Evolutionary conservation across 768 basidiomycete species (phyloP).

Genomic region (Pisolithus orientalis): DNA sequence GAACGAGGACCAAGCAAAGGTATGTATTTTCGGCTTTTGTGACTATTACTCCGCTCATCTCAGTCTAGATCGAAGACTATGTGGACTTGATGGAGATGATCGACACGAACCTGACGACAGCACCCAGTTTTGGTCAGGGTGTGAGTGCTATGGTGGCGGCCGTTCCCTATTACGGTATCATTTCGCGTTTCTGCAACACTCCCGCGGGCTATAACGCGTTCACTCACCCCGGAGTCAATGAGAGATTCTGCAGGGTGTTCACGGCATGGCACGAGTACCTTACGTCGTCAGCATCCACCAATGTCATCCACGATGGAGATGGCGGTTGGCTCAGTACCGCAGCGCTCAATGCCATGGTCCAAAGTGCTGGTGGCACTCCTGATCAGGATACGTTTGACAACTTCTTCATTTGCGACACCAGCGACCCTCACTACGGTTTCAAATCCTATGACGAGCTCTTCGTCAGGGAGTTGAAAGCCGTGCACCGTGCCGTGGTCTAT

Average conservation of each 20-base stretch:
- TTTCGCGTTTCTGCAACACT: neutral
- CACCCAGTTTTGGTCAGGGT: neutral
- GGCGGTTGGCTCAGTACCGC: neutral
- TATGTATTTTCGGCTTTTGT: neutral
- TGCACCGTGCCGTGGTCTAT: constrained; percentile 14
- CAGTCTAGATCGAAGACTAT: neutral
- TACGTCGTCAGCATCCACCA: constrained; percentile 33
- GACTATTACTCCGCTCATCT: too few relatives aligned
- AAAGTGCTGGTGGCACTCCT: too few relatives aligned
- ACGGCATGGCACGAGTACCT: constrained; percentile 46
- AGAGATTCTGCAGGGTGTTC: constrained; percentile 40
- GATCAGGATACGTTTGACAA: too few relatives aligned
- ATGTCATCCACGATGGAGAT: constrained; percentile 16
- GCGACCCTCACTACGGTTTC: too few relatives aligned
- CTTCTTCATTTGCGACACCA: too few relatives aligned
- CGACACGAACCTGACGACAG: constrained; percentile 1
- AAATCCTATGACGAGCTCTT: too few relatives aligned
- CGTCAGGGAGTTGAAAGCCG: constrained; percentile 12
- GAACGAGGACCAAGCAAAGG: neutral
- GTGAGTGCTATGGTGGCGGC: too few relatives aligned
- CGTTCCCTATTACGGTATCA: neutral
- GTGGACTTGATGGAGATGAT: neutral
- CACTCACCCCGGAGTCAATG: constrained; percentile 32
- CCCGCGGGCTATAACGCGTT: neutral
- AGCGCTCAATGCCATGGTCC: constrained; percentile 13